These are phyloP conservation scores for Mycena sp. DNA, from an alignment of 1,284 basidiomycete genomes.

Conservation along the genomic window DNA sequence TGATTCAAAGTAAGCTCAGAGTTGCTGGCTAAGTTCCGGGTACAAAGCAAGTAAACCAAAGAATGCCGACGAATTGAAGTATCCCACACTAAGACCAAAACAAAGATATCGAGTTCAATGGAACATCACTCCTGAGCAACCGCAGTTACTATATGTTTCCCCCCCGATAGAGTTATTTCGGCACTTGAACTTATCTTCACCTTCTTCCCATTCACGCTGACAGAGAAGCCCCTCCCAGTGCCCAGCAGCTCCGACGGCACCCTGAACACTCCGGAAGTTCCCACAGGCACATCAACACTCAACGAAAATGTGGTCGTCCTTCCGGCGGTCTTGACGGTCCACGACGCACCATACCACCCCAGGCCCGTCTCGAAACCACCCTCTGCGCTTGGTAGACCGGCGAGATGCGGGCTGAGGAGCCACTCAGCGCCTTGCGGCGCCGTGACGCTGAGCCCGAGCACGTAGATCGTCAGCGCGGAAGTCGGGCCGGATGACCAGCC, in stretches of 20 bases:
- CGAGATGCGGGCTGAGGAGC: conserved; percentile 49
- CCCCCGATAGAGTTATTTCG: background rate
- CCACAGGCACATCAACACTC: conserved; percentile 37
- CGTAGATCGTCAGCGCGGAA: conserved; percentile 53
- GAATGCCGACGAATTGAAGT: too few species aligned
- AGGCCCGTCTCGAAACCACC: conserved; percentile 56
- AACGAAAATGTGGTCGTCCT: conserved; percentile 23
- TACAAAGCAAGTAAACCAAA: too few species aligned
- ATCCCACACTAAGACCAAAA: too few species aligned
- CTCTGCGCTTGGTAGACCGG: conserved; percentile 46
- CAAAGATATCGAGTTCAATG: too few species aligned
- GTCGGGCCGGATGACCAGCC: conserved; percentile 60
- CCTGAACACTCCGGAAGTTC: conserved; percentile 37
- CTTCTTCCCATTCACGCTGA: conserved; percentile 23
- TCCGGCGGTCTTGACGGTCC: conserved; percentile 35
- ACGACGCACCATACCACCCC: conserved; percentile 53
- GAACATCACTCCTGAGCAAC: conserved; percentile 4
- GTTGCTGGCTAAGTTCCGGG: too few species aligned
- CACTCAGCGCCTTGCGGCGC: conserved; percentile 50
- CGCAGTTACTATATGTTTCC: conserved; percentile 4
- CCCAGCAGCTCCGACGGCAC: conserved; percentile 16
- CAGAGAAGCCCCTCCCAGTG: background rate
- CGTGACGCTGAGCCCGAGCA: conserved; percentile 53
- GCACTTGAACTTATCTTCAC: background rate
- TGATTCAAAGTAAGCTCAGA: too few species aligned